Base-by-base conservation (phyloP, 2,329 filamentous ascomycete species). In the Nannizzia gypsea region DNA sequence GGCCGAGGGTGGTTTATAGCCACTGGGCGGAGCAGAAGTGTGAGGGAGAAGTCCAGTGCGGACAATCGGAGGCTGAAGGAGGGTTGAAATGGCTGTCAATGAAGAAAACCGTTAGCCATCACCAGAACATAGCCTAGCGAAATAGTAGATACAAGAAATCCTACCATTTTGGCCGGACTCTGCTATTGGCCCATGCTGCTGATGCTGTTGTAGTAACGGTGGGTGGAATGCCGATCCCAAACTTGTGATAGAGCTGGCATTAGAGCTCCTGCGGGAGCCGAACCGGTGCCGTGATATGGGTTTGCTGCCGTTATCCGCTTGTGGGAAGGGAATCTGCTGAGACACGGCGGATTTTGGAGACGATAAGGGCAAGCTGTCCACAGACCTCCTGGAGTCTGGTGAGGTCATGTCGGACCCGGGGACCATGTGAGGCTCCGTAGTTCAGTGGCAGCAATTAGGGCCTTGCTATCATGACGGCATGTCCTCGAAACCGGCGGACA, bases 171-270 rank as follows among this genome's bases (percentile, higher is more conserved):
- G 86, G 13, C 84, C 83, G 26, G 83, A 81, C 72, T 93, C 88
- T 58, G 73, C 78, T 66, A 83, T 74, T 6, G 83, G 80, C 76
- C 77, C 81, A 78, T 74, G 73, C 63, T 34, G 26, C 3, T 52
- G 48, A 2, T 34, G 50, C 8, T 54, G 50, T 4, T 79, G 72
- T 72, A 79, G 54, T 11, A 55, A 66, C 69, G 83, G 81, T 6
- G 83, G 84, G 69, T 96, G 90, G 62, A 95, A 77, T 38, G 83
- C 81, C n/a, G 90, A 90, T 63, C 90, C 90, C 70, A 95, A 84
- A 34, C 91, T 96, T 70, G 86, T 84, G 66, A 92, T 83, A 22
- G 92, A 96, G 77, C 90, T 95, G 50, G 91, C 86, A 26, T 85
- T 88, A 59, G 93, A 97, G 63, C 84, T 88, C 73, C 90, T 82